Conservation (phyloP, 1,139 yeast species). For the Kodamaea plutei region DNA sequence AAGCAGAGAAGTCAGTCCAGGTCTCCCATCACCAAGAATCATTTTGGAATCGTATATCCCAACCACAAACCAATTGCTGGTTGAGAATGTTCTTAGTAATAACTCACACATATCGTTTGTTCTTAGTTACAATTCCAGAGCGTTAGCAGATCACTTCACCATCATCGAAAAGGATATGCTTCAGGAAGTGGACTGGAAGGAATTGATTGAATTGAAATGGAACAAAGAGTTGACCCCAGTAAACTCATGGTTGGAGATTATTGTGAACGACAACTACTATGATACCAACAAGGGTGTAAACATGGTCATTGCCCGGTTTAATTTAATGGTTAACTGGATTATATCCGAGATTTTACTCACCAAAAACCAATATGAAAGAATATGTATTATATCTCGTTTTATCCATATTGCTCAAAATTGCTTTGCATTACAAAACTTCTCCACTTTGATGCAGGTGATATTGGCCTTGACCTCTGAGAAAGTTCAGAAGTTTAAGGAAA, state of each 20-base stretch:
- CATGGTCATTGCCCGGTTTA: slow-evolving; percentile 82
- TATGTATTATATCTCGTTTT: slow-evolving; percentile 67
- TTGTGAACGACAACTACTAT: slow-evolving; percentile 56
- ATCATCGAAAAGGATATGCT: slow-evolving; percentile 80
- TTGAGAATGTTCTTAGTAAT: slow-evolving; percentile 34
- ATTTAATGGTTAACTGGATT: slow-evolving; percentile 88
- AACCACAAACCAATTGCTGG: slow-evolving; percentile 25
- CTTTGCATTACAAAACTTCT: slow-evolving; percentile 68
- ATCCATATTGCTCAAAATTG: slow-evolving; percentile 83
- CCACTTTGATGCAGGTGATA: slow-evolving; percentile 83
- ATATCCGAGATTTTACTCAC: slow-evolving; percentile 82
- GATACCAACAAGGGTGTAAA: slow-evolving; percentile 64
- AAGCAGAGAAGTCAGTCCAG: slow-evolving; percentile 16
- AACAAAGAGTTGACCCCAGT: slow-evolving; percentile 61
- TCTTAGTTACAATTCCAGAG: slow-evolving; percentile 60
- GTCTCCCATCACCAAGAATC: slow-evolving; percentile 27
- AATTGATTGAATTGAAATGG: slow-evolving; percentile 76
- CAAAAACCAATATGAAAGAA: slow-evolving; percentile 52
- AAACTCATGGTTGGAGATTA: slow-evolving; percentile 82
- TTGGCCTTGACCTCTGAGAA: slow-evolving; percentile 76
- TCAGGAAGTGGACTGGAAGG: slow-evolving; percentile 89
- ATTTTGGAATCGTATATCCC: slow-evolving; percentile 37
- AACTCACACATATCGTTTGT: slow-evolving; percentile 73
- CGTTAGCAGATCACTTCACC: slow-evolving; percentile 77
- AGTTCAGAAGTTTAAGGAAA: slow-evolving; percentile 57